These are phyloP conservation scores for Vinca major DNA, from an alignment of 305 asterid species.

Conservation along the genomic window DNA sequence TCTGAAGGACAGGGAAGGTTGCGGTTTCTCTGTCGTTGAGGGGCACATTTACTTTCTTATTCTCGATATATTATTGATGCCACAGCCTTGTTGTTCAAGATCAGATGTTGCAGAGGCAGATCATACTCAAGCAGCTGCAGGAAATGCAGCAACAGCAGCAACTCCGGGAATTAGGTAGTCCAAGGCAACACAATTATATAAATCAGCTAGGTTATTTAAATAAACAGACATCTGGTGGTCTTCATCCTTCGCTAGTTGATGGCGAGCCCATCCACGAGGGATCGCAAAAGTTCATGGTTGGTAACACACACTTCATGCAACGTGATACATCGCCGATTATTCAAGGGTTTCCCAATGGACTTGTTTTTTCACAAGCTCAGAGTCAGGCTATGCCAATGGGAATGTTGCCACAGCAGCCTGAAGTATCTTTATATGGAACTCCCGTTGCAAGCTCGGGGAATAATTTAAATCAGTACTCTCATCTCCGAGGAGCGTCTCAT, in stretches of 20 bases:
- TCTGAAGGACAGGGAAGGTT: neutral
- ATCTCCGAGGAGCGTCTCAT: conserved; percentile 36
- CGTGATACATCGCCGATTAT: conserved; percentile 29
- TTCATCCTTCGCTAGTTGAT: conserved; percentile 24
- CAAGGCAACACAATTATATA: conserved; percentile 34
- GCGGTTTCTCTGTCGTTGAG: neutral
- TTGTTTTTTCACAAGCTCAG: conserved; percentile 39
- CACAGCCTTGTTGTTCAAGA: conserved; percentile 18
- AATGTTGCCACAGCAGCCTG: conserved; percentile 36
- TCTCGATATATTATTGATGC: conserved; percentile 18
- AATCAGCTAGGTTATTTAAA: conserved; percentile 25
- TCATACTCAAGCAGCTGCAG: conserved; percentile 57
- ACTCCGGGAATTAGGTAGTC: conserved; percentile 38
- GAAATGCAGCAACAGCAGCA: conserved; percentile 59
- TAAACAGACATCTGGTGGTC: conserved; percentile 32
- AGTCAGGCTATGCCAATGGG: conserved; percentile 32
- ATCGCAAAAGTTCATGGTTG: conserved; percentile 34
- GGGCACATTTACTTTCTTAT: neutral
- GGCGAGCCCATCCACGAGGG: conserved; percentile 35
- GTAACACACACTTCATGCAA: conserved; percentile 38
- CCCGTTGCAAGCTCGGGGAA: conserved; percentile 24
- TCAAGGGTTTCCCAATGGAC: conserved; percentile 52
- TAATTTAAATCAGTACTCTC: conserved; percentile 26
- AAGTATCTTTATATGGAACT: conserved; percentile 32
- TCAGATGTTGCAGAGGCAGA: conserved; percentile 61